phyloP scores from a whole-genome alignment of 2,329 filamentous ascomycete species.

The Trichoderma arundinaceum region DNA sequence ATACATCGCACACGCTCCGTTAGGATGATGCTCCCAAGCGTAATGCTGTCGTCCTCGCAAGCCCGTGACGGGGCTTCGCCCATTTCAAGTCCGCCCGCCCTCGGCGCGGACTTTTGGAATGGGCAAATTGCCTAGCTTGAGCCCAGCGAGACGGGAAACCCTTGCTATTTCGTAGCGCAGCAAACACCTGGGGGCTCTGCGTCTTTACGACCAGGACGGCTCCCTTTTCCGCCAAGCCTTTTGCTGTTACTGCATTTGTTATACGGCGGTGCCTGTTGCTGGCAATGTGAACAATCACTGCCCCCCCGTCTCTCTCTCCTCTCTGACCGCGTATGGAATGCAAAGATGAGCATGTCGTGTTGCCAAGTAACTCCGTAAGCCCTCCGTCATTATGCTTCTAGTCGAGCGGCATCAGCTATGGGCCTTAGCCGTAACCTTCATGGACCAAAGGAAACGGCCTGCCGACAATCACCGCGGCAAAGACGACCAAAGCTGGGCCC shows the following conservation, averaged over 20 bases:
- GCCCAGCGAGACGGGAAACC: conserved; percentile 7
- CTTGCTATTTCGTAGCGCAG: conserved; percentile 9
- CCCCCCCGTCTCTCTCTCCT: too few species aligned
- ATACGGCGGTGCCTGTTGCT: too few species aligned
- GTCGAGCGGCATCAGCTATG: background rate
- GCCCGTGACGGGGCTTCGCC: background rate
- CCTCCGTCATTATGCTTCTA: too few species aligned
- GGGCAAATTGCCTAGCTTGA: conserved; percentile 8
- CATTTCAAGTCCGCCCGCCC: conserved; percentile 23
- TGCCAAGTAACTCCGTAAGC: too few species aligned
- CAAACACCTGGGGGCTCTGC: too few species aligned
- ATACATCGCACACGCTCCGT: background rate
- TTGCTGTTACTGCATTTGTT: too few species aligned
- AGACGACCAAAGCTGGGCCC: background rate
- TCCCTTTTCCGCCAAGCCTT: too few species aligned
- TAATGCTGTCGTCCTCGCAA: background rate
- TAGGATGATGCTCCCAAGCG: background rate
- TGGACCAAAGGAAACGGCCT: background rate
- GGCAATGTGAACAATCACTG: too few species aligned
- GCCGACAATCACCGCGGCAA: background rate
- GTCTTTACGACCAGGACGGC: too few species aligned
- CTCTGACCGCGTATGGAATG: too few species aligned
- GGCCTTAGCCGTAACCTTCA: background rate
- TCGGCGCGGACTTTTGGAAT: conserved; percentile 29
- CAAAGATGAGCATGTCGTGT: too few species aligned